phyloP scores from a whole-genome alignment of 2,329 filamentous ascomycete species.

The Zasmidium cellare region DNA sequence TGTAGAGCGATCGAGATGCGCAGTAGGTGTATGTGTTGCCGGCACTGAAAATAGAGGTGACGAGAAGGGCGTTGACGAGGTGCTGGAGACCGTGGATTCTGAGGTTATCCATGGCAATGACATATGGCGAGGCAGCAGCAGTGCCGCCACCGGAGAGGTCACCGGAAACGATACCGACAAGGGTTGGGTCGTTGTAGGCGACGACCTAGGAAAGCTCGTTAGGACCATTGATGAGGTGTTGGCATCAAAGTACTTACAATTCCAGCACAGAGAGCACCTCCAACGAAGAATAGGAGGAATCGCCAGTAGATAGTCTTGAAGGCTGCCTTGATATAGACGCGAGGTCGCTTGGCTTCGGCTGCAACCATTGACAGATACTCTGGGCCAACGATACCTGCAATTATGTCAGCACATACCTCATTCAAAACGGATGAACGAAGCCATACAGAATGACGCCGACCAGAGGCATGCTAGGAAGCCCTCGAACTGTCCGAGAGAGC shows the following conservation, averaged over 20 bases:
- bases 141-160: slow-evolving; percentile 26
- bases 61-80: slow-evolving; percentile 35
- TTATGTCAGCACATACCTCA: too few species aligned
- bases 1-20: slow-evolving; percentile 53
- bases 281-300: slow-evolving; percentile 51
- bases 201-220: too few species aligned
- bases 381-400: slow-evolving; percentile 43
- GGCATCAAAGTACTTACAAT: too few species aligned
- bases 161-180: slow-evolving; percentile 28
- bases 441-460: slow-evolving; percentile 39
- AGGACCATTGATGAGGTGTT: too few species aligned
- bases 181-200: slow-evolving; percentile 34
- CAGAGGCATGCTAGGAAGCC: slow-evolving; percentile 38
- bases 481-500: slow-evolving; percentile 35
- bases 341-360: slow-evolving; percentile 49
- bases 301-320: slow-evolving; percentile 53
- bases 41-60: slow-evolving; percentile 56
- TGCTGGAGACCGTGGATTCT: slow-evolving; percentile 44
- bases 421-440: too few species aligned
- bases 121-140: slow-evolving; percentile 67
- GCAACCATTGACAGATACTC: slow-evolving; percentile 53
- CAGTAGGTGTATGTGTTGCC: slow-evolving; percentile 57
- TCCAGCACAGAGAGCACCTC: slow-evolving; percentile 47
- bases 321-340: slow-evolving; percentile 48
- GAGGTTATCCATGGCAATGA: slow-evolving; percentile 46